Percentiles rank a stretch among this genome's conserved stretches.
These are phyloP conservation scores for Lentinula aciculospora DNA, from an alignment of 768 basidiomycete species.

Conservation along the genomic window DNA sequence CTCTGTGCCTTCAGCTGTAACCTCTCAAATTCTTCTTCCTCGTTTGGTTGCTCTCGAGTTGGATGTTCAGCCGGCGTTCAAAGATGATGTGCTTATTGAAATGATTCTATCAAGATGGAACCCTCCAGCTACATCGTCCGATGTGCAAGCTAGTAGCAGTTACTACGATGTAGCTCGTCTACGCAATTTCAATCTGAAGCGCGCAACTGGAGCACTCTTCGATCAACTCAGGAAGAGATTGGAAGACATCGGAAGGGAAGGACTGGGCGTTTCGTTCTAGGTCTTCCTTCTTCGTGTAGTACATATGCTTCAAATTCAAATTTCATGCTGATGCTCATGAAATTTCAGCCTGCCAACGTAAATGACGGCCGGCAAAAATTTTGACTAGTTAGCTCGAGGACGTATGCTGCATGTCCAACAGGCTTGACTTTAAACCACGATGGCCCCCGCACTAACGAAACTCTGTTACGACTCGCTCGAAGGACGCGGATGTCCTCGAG, in stretches of 20 bases:
- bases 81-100: neutral
- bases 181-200: neutral
- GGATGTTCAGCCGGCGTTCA: neutral
- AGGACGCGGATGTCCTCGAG: slow-evolving; percentile 20
- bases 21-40: neutral
- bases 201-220: neutral
- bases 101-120: neutral
- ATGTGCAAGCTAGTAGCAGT: neutral
- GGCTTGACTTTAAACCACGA: neutral
- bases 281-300: neutral
- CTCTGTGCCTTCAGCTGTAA: neutral
- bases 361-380: neutral
- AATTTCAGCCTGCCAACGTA: too few species aligned
- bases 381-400: neutral
- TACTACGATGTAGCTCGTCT: neutral
- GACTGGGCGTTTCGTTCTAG: neutral
- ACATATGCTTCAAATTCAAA: too few species aligned
- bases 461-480: slow-evolving; percentile 21
- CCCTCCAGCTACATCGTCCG: neutral
- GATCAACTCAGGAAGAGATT: neutral
- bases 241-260: neutral
- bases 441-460: slow-evolving; percentile 10
- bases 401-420: neutral
- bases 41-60: neutral
- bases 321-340: too few species aligned